Evolutionary conservation across 129 eudicot species (phyloP), one percentile per base, ranked within the genome.

Genomic region (Tagetes patula): DNA sequence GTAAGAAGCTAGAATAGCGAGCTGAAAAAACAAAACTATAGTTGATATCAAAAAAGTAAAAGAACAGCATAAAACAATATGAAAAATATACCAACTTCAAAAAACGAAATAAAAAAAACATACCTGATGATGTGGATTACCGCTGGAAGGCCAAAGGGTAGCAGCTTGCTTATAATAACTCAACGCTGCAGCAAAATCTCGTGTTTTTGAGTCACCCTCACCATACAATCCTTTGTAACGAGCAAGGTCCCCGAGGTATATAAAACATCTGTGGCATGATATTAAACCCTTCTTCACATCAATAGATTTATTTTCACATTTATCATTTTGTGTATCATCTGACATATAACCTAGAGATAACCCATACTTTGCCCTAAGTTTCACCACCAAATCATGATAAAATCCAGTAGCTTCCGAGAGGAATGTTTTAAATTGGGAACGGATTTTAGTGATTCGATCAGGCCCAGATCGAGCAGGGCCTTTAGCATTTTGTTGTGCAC

Each of bases 121-220:
- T 8, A 88, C 98, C 98, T 94, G 98, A 83, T 94, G 96, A 78
- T 93, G 96, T 10, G 98, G 96, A 79, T 94, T 94, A 43, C 98
- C 98, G 78, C 83, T 84, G 34, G 96, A 81, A 77, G 96, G 92
- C 87, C 87, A 84, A 52, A 93, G 80, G 5, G 90, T 81, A 75
- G 96, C 87, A 66, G 96, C 96, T 80, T 94, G 96, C 83, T 73
- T 77, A 65, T 94, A 94, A 77, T 90, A 94, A 79, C 97, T 86
- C n/a, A 87, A 84, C 39, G 98, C 96, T 42, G 98, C 88, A 7
- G 83, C 85, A 74, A 94, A 88, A 80, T 87, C 98, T 14, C 89
- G 87, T 42, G 87, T 69, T 83, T 88, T 94, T 31, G 97, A 87
- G 73, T 88, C 96, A 71, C 86, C 86, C 66, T 94, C 98, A 32